These are phyloP conservation scores for Ganoderma boninense DNA, from an alignment of 1,284 basidiomycete genomes.

Conservation along the genomic window DNA sequence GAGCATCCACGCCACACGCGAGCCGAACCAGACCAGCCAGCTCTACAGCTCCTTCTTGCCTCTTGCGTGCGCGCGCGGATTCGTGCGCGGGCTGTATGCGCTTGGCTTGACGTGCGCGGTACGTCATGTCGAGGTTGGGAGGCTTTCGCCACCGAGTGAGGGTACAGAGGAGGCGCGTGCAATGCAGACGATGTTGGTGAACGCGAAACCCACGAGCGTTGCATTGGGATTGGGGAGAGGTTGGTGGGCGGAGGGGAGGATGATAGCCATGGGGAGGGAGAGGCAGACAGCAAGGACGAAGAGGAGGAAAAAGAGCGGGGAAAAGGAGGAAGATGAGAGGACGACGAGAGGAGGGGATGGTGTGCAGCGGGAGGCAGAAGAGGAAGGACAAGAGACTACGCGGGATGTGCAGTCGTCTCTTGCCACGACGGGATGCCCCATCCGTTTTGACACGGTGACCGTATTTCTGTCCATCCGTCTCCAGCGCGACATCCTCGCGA, in stretches of 20 bases:
- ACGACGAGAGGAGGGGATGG: too few species aligned
- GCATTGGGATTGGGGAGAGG: constrained; percentile 19
- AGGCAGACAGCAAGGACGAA: neutral
- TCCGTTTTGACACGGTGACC: too few species aligned
- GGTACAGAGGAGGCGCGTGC: constrained; percentile 20
- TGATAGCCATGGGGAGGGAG: neutral
- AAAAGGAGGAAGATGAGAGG: neutral
- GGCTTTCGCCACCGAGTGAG: constrained; percentile 17
- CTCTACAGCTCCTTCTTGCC: constrained; percentile 30
- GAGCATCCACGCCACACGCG: constrained; percentile 23
- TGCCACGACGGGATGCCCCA: neutral
- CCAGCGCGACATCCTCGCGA: constrained; percentile 22
- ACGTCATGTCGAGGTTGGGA: constrained; percentile 18
- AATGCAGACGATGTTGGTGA: constrained; percentile 17
- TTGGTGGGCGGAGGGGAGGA: constrained; percentile 21
- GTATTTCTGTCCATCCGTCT: neutral
- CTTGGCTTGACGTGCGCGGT: constrained; percentile 25
- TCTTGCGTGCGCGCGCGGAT: constrained; percentile 22
- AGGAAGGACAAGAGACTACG: neutral
- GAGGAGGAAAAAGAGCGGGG: neutral
- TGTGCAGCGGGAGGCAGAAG: neutral
- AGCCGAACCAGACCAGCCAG: constrained; percentile 24
- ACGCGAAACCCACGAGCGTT: constrained; percentile 19
- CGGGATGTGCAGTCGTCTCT: constrained; percentile 12
- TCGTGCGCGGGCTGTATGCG: constrained; percentile 28